Evolutionary conservation across 805 yeast genomes (phyloP).

Genomic region (Yarrowia divulgata): DNA sequence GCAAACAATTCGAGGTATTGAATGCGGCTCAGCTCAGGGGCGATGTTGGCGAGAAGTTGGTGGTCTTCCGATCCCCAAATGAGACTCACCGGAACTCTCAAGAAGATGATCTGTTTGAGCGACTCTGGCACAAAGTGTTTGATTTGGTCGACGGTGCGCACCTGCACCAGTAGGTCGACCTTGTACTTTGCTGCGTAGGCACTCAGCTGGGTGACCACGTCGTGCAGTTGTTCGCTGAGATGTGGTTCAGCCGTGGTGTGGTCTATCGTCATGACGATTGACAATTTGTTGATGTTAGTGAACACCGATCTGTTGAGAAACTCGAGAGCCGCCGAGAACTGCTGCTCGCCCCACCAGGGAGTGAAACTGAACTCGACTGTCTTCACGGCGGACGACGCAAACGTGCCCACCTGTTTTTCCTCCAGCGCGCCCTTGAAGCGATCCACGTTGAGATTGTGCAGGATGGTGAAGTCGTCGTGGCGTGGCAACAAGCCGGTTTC

Average conservation of each 20-base stretch:
- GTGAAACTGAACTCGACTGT: slow-evolving; percentile 31
- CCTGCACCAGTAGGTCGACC: slow-evolving; percentile 7
- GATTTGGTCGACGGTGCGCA: not conserved
- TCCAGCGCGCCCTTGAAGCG: not conserved
- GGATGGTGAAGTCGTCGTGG: slow-evolving; percentile 15
- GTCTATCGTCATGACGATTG: slow-evolving; percentile 23
- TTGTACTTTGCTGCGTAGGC: slow-evolving; percentile 14
- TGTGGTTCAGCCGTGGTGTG: slow-evolving; percentile 2
- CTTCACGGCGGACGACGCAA: slow-evolving; percentile 2
- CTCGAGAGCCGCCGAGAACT: not conserved
- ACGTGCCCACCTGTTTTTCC: slow-evolving; percentile 1
- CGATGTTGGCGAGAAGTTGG: not conserved
- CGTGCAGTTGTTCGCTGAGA: not conserved
- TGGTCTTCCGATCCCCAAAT: slow-evolving; percentile 34
- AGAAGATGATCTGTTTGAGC: not conserved
- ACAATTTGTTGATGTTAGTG: slow-evolving; percentile 2
- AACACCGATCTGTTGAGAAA: slow-evolving; percentile 8
- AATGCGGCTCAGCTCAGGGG: not conserved
- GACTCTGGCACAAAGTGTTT: slow-evolving; percentile 16
- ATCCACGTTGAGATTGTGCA: slow-evolving; percentile 8
- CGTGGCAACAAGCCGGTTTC: slow-evolving; percentile 3
- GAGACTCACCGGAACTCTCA: slow-evolving; percentile 10
- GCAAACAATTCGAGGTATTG: slow-evolving; percentile 14
- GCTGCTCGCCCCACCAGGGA: slow-evolving; percentile 33
- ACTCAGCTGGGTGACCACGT: not conserved